Base-by-base conservation (phyloP, 1,139 yeast species). In the Kodamaea anthophila region DNA sequence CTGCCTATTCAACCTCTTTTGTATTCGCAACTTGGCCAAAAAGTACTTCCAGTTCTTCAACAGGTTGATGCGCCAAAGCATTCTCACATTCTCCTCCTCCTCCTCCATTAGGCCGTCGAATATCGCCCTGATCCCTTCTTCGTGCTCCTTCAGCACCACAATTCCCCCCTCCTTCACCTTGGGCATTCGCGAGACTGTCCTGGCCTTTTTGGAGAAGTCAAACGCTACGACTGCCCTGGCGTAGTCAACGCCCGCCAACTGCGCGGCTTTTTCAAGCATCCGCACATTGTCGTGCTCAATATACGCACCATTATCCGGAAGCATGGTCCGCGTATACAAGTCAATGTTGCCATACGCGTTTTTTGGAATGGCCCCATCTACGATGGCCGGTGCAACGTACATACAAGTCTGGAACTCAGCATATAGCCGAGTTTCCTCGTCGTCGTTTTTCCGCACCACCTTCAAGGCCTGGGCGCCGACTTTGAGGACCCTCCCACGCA, bases 161-260 rank as follows among this genome's bases (percentile, higher is more conserved):
- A 87, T 70, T 2, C 98, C 98, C 3, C 80, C 77, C 31, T 78
- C 73, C 34, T 65, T 62, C 0, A 94, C 94, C 13, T 75, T 75
- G 0, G 82, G 78, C 4, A 58, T 57, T 26, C 70, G 49, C n/a
- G 53, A 47, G 7, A 24, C 27, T 21, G 27, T 30, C 18, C 29
- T 30, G 11, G 37, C 21, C 19, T 27, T 29, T 21, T 24, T 31
- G n/a, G 33, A 36, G 53, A 84, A 91, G 35, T 84, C 91, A 58
- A 93, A 88, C 0, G 93, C 87, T 4, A 80, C 77, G 4, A 88
- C 86, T 0, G 96, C 97, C 28, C 74, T 77, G 0, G 96, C 97
- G 56, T 69, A 87, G 45, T 86, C 95, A 5, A 91, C 66, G 0
- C 71, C 77, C 13, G 88, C 44, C 1, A 77, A 49, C 33, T 66